These are phyloP conservation scores for Boletellus ananiceps DNA, from an alignment of 768 basidiomycete species.

Conservation along the genomic window DNA sequence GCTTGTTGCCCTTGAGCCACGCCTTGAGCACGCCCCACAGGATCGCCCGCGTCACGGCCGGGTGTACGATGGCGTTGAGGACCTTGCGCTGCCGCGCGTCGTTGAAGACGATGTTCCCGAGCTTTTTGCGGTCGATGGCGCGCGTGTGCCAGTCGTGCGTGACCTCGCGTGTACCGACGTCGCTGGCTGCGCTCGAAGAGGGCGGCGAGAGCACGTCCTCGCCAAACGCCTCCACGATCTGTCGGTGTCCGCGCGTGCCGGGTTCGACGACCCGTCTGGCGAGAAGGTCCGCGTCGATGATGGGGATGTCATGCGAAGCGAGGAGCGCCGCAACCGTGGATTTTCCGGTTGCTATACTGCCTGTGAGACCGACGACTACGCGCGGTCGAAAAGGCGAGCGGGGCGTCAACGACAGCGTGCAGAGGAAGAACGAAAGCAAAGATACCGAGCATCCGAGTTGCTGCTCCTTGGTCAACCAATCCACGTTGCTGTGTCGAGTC, in stretches of 20 bases:
- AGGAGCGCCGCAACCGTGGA: constrained; percentile 84
- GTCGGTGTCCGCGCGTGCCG: constrained; percentile 65
- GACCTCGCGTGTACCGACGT: background rate
- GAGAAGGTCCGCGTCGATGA: constrained; percentile 90
- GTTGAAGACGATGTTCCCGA: constrained; percentile 82
- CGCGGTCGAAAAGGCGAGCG: background rate
- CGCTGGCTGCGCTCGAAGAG: background rate
- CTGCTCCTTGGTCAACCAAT: too few species aligned
- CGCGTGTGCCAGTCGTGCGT: constrained; percentile 43
- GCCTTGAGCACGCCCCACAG: constrained; percentile 55
- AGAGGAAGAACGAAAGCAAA: background rate
- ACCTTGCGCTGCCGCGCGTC: constrained; percentile 64
- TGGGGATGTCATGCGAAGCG: constrained; percentile 59
- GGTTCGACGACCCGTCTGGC: constrained; percentile 84
- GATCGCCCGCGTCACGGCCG: constrained; percentile 82
- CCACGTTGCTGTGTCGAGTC: too few species aligned
- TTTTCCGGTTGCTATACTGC: constrained; percentile 95
- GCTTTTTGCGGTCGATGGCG: constrained; percentile 71
- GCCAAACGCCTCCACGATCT: constrained; percentile 73
- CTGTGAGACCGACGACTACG: constrained; percentile 89
- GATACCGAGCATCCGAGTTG: background rate
- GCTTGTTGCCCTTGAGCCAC: constrained; percentile 76
- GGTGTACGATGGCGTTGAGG: constrained; percentile 86
- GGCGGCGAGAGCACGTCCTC: constrained; percentile 49
- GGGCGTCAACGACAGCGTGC: background rate